Conservation (phyloP, 2,329 filamentous ascomycete species). For the Didymella glomerata region DNA sequence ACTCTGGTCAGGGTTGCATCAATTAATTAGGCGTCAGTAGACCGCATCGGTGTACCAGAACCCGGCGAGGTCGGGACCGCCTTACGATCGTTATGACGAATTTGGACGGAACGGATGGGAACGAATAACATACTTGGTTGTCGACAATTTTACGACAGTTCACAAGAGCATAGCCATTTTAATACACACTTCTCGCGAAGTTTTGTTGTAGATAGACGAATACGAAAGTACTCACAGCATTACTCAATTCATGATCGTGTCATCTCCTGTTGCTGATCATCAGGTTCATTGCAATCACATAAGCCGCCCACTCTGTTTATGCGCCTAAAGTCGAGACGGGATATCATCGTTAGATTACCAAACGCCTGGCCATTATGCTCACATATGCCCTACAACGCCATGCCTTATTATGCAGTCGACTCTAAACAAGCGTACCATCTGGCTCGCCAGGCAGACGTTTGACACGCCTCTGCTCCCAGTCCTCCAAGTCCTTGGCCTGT, state of each 20-base stretch:
- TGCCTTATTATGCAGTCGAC: neutral
- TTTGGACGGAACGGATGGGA: slow-evolving; percentile 5
- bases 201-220: slow-evolving; percentile 19
- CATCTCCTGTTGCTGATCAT: neutral
- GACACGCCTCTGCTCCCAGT: slow-evolving; percentile 97
- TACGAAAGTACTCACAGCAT: slow-evolving; percentile 12
- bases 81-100: slow-evolving; percentile 23
- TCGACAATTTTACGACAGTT: slow-evolving; percentile 19
- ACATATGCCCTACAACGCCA: slow-evolving; percentile 11
- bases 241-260: neutral
- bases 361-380: slow-evolving; percentile 14
- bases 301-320: neutral
- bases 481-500: slow-evolving; percentile 88
- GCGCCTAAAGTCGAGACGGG: neutral
- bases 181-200: slow-evolving; percentile 22
- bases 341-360: neutral
- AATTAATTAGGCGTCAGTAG: slow-evolving; percentile 29
- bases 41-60: neutral
- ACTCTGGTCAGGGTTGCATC: slow-evolving; percentile 36
- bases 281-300: neutral
- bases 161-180: slow-evolving; percentile 21
- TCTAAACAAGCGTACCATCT: slow-evolving; percentile 73
- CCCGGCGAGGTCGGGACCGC: slow-evolving; percentile 4
- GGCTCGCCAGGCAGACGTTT: slow-evolving; percentile 88
- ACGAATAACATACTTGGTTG: slow-evolving; percentile 13